Conservation (phyloP, 257 asterid species). For the Solanum sejunctum region DNA sequence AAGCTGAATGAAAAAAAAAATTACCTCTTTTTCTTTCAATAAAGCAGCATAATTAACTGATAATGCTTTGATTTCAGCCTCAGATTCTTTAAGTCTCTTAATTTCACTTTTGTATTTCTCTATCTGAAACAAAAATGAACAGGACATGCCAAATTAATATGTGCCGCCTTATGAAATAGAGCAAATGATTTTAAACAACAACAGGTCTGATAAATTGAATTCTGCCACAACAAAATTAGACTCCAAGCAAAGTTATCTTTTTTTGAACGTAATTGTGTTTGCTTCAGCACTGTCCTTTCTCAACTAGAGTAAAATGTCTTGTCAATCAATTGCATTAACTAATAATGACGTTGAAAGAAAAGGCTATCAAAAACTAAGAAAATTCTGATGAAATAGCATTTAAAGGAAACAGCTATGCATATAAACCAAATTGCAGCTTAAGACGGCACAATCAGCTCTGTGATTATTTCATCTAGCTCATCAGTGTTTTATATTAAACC, state of each 20-base stretch:
- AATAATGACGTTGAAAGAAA: background rate
- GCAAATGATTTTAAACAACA: background rate
- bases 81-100: constrained; percentile 86
- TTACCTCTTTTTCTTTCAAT: constrained; percentile 88
- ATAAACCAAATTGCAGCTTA: background rate
- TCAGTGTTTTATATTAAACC: background rate
- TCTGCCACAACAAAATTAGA: background rate
- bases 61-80: constrained; percentile 85
- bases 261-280: background rate
- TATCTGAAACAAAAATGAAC: constrained; percentile 23
- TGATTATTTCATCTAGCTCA: background rate
- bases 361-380: background rate
- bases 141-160: background rate
- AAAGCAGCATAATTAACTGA: constrained; percentile 92
- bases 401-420: background rate
- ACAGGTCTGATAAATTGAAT: background rate
- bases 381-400: background rate
- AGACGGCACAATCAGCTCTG: background rate
- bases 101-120: constrained; percentile 61
- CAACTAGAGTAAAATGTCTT: background rate
- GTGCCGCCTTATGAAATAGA: background rate
- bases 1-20: background rate
- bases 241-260: background rate
- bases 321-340: background rate
- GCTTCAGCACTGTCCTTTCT: background rate